phyloP scores from a whole-genome alignment of 176 grass and related monocot genomes.

The Rhynchospora pubera region DNA sequence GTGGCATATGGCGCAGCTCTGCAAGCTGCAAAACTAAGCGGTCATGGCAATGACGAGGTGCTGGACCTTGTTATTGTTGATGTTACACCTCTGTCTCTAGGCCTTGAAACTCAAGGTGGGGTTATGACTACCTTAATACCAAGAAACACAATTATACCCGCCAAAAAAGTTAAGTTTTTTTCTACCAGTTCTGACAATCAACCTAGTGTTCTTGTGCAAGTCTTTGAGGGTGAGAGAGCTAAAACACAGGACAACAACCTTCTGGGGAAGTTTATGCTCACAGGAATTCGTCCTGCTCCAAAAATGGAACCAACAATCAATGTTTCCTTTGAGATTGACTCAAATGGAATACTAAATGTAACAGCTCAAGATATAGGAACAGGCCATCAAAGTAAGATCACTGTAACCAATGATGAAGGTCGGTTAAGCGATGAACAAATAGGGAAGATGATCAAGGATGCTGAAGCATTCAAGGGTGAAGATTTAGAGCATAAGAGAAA shows the following conservation, averaged over 20 bases:
- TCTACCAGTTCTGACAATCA: slow-evolving; percentile 10
- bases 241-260: slow-evolving; percentile 17
- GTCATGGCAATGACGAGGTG: background rate
- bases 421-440: background rate
- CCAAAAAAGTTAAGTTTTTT: background rate
- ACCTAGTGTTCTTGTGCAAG: slow-evolving; percentile 17
- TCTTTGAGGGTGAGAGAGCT: slow-evolving; percentile 25
- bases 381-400: slow-evolving; percentile 1
- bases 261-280: slow-evolving; percentile 25
- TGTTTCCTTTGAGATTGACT: slow-evolving; percentile 27
- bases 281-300: background rate
- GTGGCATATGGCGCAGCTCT: slow-evolving; percentile 23
- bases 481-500: slow-evolving; percentile 13
- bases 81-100: slow-evolving; percentile 15
- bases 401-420: slow-evolving; percentile 2
- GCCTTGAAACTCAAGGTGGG: slow-evolving; percentile 23
- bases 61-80: slow-evolving; percentile 23
- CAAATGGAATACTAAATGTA: slow-evolving; percentile 30
- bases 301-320: slow-evolving; percentile 6
- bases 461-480: background rate
- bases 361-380: background rate
- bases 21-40: slow-evolving; percentile 10
- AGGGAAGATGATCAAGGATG: slow-evolving; percentile 15
- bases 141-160: slow-evolving; percentile 24
- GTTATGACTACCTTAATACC: slow-evolving; percentile 21